Evolutionary conservation across 2,329 filamentous ascomycete genomes (phyloP).

Genomic region (Conoideocrella luteorostrata): DNA sequence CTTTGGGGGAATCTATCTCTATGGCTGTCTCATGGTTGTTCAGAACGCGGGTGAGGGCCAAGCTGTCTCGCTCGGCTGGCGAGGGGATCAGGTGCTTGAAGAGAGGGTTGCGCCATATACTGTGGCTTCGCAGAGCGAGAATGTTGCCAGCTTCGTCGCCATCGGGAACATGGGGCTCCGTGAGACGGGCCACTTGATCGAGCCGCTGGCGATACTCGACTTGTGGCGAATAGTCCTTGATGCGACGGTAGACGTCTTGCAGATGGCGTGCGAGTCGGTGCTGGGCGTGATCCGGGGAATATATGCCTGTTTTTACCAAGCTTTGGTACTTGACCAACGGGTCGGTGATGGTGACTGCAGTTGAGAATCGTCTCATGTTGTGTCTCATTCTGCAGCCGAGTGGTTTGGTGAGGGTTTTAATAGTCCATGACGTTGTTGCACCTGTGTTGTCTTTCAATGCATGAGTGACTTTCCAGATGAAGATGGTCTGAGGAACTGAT

Average conservation of each 20-base stretch:
- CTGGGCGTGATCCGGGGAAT: slow-evolving; percentile 64
- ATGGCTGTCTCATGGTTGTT: slow-evolving; percentile 66
- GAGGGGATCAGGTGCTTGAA: slow-evolving; percentile 54
- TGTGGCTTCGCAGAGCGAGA: slow-evolving; percentile 46
- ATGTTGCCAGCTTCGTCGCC: slow-evolving; percentile 24
- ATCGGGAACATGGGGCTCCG: slow-evolving; percentile 23
- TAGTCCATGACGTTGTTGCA: slow-evolving; percentile 2
- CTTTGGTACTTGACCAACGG: slow-evolving; percentile 71
- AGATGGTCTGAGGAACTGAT: no score
- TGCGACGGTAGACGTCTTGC: slow-evolving; percentile 65
- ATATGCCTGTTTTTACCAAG: slow-evolving; percentile 59
- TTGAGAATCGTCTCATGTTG: slow-evolving; percentile 31
- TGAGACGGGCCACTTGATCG: slow-evolving; percentile 48
- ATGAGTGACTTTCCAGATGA: neutral
- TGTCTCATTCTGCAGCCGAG: neutral
- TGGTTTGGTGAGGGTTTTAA: neutral
- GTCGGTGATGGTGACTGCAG: slow-evolving; percentile 58
- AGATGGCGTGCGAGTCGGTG: slow-evolving; percentile 69
- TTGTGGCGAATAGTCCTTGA: slow-evolving; percentile 74
- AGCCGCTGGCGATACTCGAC: slow-evolving; percentile 62
- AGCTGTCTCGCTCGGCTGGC: slow-evolving; percentile 47
- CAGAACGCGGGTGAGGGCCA: slow-evolving; percentile 63
- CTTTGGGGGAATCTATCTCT: slow-evolving; percentile 63
- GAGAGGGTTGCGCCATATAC: slow-evolving; percentile 52
- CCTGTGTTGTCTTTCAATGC: neutral